phyloP scores from a whole-genome alignment of 352 stramenopile genomes.

The Pythium sp. region DNA sequence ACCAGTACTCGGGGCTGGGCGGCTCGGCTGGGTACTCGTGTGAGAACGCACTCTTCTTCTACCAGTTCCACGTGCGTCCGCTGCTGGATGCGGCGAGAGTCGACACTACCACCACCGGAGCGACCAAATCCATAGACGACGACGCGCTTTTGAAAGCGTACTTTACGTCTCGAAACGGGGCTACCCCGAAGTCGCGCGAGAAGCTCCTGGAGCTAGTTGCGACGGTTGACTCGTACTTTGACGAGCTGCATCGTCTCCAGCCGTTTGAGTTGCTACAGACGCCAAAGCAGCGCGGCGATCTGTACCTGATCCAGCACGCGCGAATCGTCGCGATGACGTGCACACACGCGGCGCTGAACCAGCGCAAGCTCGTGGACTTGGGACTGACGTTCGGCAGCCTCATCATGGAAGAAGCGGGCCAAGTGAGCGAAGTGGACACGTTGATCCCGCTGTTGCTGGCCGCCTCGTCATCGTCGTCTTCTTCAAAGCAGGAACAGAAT shows the following conservation, averaged over 20 bases:
- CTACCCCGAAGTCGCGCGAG: conserved; percentile 19
- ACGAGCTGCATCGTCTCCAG: conserved; percentile 90
- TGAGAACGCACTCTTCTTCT: conserved; percentile 95
- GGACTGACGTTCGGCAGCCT: conserved; percentile 84
- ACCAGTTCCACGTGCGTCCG: conserved; percentile 87
- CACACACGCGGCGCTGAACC: conserved; percentile 91
- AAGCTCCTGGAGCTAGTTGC: conserved; percentile 48
- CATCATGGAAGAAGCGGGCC: conserved; percentile 94
- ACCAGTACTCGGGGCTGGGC: conserved; percentile 46
- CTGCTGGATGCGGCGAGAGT: conserved; percentile 52
- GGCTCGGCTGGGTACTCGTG: conserved; percentile 92
- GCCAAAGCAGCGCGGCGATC: conserved; percentile 87
- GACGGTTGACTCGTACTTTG: conserved; percentile 89
- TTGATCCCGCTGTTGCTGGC: conserved; percentile 92
- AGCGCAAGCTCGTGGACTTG: conserved; percentile 83
- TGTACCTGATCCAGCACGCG: conserved; percentile 95
- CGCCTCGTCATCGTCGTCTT: conserved; percentile 16
- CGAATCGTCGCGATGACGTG: conserved; percentile 96
- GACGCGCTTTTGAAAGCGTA: conserved; percentile 31
- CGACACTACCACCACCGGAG: not conserved
- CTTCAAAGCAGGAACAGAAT: conserved; percentile 14
- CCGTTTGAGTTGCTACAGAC: conserved; percentile 95
- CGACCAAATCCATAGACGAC: conserved; percentile 14
- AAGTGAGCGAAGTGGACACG: conserved; percentile 94
- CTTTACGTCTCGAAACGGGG: conserved; percentile 34